These are phyloP conservation scores for Kodamaea neixiangensis DNA, from an alignment of 805 yeast genomes.

Conservation along the genomic window DNA sequence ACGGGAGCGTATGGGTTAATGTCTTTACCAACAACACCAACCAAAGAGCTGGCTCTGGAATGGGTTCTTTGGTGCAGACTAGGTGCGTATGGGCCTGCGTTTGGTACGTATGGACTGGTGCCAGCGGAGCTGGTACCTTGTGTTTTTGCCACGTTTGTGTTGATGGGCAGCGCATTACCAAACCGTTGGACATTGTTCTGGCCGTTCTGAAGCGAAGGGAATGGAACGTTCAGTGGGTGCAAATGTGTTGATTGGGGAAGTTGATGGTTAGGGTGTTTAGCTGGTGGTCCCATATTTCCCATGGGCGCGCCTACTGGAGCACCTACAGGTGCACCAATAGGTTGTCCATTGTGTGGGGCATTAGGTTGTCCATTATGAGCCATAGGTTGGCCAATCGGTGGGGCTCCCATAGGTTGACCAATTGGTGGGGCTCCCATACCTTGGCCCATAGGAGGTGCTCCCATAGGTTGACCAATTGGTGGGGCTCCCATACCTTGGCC, in stretches of 20 bases:
- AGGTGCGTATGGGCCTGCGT: slow-evolving; percentile 48
- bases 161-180: slow-evolving; percentile 15
- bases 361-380: background rate
- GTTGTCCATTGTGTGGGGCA: background rate
- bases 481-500: too few relatives aligned
- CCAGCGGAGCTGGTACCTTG: slow-evolving; percentile 22
- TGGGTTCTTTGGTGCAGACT: slow-evolving; percentile 34
- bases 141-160: slow-evolving; percentile 26
- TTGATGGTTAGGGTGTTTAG: background rate
- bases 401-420: background rate
- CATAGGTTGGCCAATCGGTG: background rate
- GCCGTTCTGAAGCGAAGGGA: slow-evolving; percentile 13
- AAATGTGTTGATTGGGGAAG: background rate
- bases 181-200: background rate
- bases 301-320: background rate
- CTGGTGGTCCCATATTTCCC: background rate
- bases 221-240: background rate
- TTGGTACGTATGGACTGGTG: slow-evolving; percentile 44
- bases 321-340: background rate
- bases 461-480: background rate
- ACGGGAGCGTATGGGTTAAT: slow-evolving; percentile 45
- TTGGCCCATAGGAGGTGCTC: background rate
- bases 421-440: slow-evolving; percentile 1
- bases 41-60: slow-evolving; percentile 41
- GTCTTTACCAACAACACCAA: slow-evolving; percentile 41